phyloP scores from a whole-genome alignment of 2,329 filamentous ascomycete genomes.

The Gaeumannomyces sp. region DNA sequence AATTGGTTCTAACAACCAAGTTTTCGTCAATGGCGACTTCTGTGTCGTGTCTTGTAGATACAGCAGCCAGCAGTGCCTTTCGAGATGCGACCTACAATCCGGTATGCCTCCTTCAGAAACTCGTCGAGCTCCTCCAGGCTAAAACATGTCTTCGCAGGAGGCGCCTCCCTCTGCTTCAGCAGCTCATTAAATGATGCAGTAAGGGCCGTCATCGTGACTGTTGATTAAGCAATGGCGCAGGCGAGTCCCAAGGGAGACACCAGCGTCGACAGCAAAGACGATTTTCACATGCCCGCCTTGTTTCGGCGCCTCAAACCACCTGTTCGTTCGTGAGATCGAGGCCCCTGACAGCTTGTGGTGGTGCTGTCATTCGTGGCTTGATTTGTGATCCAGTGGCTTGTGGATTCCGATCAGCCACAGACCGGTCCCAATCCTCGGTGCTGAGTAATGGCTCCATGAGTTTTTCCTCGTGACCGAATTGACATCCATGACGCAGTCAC shows the following conservation, averaged over 20 bases:
- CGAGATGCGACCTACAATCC: slow-evolving; percentile 58
- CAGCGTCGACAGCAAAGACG: background rate
- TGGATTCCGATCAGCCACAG: background rate
- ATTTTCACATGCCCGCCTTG: background rate
- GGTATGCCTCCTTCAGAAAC: slow-evolving; percentile 90
- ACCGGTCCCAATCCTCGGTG: no score
- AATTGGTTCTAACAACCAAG: background rate
- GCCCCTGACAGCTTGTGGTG: background rate
- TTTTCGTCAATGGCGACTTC: background rate
- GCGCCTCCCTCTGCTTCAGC: slow-evolving; percentile 52
- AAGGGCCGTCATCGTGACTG: slow-evolving; percentile 48
- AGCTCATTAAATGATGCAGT: slow-evolving; percentile 64
- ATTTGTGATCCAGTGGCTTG: background rate
- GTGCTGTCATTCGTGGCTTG: slow-evolving; percentile 5
- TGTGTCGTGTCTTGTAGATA: slow-evolving; percentile 13
- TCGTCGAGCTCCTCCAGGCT: slow-evolving; percentile 60
- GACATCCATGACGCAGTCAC: no score
- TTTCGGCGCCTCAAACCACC: background rate
- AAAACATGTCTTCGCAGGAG: slow-evolving; percentile 36
- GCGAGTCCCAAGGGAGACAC: no score
- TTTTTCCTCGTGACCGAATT: no score
- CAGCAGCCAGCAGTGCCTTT: background rate
- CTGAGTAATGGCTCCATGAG: no score
- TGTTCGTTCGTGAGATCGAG: background rate
- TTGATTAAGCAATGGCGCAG: background rate